These are phyloP conservation scores for Kokia cookei DNA, from an alignment of 441 rosid genomes.

Conservation along the genomic window DNA sequence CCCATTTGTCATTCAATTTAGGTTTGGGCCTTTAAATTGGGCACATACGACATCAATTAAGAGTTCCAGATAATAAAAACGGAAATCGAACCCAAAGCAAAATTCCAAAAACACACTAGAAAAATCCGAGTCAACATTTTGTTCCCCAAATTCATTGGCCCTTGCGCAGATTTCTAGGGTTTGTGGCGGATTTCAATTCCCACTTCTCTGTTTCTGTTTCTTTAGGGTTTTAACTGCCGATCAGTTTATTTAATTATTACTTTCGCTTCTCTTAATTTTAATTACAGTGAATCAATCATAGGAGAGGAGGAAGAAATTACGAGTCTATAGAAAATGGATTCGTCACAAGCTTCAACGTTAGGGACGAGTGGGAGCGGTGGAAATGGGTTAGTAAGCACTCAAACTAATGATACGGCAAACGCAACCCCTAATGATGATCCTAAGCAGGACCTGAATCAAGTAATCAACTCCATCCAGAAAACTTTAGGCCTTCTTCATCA, in stretches of 20 bases:
- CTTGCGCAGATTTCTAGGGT: not conserved
- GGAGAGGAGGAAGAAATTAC: not conserved
- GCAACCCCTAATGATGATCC: constrained; percentile 46
- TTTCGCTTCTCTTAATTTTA: not conserved
- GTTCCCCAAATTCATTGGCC: not conserved
- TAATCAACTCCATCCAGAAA: constrained; percentile 74
- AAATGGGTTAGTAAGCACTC: constrained; percentile 34
- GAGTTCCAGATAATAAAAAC: not conserved
- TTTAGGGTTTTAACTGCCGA: not conserved
- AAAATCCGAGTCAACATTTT: not conserved
- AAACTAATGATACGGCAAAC: constrained; percentile 32
- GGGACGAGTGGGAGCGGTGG: constrained; percentile 31
- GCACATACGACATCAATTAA: not conserved
- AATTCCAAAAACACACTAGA: too few relatives aligned
- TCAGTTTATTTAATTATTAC: not conserved
- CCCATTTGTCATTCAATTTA: not conserved
- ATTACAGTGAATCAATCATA: not conserved
- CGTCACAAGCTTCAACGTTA: constrained; percentile 2
- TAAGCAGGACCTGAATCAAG: constrained; percentile 71
- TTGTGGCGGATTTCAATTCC: not conserved
- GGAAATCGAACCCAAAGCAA: not conserved
- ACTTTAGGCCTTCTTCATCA: constrained; percentile 74
- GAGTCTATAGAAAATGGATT: constrained; percentile 9
- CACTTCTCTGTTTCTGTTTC: not conserved
- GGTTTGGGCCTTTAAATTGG: not conserved